Evolutionary conservation across 2,329 filamentous ascomycete genomes (phyloP).

Genomic region (Cladosporium sp.): DNA sequence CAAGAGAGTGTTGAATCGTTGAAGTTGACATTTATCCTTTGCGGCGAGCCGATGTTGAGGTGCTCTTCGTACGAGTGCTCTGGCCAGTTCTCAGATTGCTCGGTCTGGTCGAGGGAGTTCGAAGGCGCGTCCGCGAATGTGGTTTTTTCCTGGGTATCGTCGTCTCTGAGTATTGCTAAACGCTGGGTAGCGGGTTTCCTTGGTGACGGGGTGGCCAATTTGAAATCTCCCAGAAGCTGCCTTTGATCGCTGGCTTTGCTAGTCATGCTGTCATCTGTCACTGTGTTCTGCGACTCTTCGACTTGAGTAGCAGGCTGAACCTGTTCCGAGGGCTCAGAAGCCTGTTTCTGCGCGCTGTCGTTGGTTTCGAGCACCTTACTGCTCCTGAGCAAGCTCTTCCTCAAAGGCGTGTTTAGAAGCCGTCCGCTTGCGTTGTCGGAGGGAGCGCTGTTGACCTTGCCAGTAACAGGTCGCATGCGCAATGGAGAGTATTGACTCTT

Average conservation of each 20-base stretch:
- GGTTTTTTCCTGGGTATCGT: slow-evolving; percentile 1
- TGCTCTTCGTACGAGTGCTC: slow-evolving; percentile 29
- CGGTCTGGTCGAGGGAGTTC: too few relatives aligned
- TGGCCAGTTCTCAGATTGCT: background rate
- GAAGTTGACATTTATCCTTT: slow-evolving; percentile 34
- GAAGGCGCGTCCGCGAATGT: too few relatives aligned
- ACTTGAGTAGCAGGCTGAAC: slow-evolving; percentile 5
- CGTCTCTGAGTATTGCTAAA: background rate
- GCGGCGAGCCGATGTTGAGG: slow-evolving; percentile 33
- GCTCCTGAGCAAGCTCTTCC: slow-evolving; percentile 23
- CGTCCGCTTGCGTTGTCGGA: background rate
- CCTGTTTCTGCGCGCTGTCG: background rate
- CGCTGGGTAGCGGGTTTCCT: slow-evolving; percentile 6
- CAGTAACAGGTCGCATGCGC: slow-evolving; percentile 11
- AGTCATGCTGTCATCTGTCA: slow-evolving; percentile 17
- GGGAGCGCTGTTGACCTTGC: slow-evolving; percentile 12
- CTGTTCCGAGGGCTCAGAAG: background rate
- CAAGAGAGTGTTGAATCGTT: slow-evolving; percentile 24
- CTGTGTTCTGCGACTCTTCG: slow-evolving; percentile 8
- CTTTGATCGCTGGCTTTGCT: slow-evolving; percentile 29
- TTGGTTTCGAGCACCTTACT: slow-evolving; percentile 14
- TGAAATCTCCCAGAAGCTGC: slow-evolving; percentile 25
- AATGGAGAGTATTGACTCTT: background rate
- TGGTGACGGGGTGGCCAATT: slow-evolving; percentile 7
- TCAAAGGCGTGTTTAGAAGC: slow-evolving; percentile 15